Conservation (phyloP, 768 basidiomycete species). For the Dendrothele bispora region DNA sequence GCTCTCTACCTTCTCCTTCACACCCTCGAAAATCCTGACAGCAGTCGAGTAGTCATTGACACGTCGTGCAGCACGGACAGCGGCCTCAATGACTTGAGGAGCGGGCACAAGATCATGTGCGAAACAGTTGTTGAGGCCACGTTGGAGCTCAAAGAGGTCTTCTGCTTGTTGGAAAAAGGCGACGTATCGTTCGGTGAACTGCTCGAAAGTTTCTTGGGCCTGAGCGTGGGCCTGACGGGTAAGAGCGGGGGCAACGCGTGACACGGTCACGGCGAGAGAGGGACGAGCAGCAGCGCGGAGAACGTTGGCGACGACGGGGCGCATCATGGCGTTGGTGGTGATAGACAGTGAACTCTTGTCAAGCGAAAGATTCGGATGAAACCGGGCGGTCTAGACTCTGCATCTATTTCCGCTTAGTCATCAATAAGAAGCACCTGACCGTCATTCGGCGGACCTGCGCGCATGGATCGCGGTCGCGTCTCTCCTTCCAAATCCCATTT, state of each 20-base stretch:
- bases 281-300: conserved; percentile 62
- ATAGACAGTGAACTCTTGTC: conserved; percentile 3
- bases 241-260: conserved; percentile 41
- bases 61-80: conserved; percentile 81
- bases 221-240: conserved; percentile 57
- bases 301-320: conserved; percentile 57
- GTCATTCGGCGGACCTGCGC: too few species aligned
- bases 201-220: conserved; percentile 89
- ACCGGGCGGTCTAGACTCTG: too few species aligned
- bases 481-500: too few species aligned
- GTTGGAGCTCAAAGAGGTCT: conserved; percentile 98
- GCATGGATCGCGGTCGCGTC: too few species aligned
- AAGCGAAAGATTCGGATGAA: too few species aligned
- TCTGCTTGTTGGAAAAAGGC: conserved; percentile 90
- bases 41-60: conserved; percentile 98
- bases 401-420: too few species aligned
- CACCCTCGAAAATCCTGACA: conserved; percentile 92
- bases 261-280: conserved; percentile 32
- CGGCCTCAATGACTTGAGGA: conserved; percentile 81
- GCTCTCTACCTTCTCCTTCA: conserved; percentile 98
- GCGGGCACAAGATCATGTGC: conserved; percentile 96
- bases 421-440: too few species aligned
- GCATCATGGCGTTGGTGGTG: conserved; percentile 42
- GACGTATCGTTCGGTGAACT: conserved; percentile 92
- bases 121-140: conserved; percentile 99